Percentiles rank a stretch among this genome's conserved stretches.
These are phyloP conservation scores for Xylaria sp. DNA, from an alignment of 2,329 filamentous ascomycete species.

Conservation along the genomic window DNA sequence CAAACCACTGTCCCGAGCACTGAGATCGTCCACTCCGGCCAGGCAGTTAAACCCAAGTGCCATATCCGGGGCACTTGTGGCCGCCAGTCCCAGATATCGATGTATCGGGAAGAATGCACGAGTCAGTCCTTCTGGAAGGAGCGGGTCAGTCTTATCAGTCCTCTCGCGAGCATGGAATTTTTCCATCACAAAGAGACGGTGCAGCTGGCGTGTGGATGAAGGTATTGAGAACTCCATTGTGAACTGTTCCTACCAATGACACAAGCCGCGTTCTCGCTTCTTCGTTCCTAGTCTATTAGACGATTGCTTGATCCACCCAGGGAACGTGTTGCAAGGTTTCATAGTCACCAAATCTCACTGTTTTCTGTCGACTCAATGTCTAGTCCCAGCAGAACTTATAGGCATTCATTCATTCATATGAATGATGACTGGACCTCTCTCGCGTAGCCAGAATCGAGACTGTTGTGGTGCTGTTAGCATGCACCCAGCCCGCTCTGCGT, in stretches of 20 bases:
- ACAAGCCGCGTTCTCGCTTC: slow-evolving; percentile 52
- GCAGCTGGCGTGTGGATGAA: slow-evolving; percentile 51
- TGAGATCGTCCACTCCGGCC: slow-evolving; percentile 39
- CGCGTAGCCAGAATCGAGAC: slow-evolving; percentile 49
- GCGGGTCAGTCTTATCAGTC: too few species aligned
- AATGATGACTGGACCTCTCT: slow-evolving; percentile 52
- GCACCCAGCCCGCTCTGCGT: not conserved
- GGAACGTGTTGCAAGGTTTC: not conserved
- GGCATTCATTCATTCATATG: too few species aligned
- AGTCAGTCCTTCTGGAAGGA: slow-evolving; percentile 46
- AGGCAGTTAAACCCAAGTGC: slow-evolving; percentile 43
- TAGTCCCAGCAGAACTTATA: too few species aligned
- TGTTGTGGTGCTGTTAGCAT: slow-evolving; percentile 18
- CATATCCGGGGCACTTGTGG: slow-evolving; percentile 42
- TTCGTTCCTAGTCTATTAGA: not conserved
- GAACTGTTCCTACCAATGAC: slow-evolving; percentile 50
- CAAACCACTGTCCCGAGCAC: not conserved
- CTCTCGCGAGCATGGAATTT: too few species aligned
- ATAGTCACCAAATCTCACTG: not conserved
- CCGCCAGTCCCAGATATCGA: slow-evolving; percentile 45
- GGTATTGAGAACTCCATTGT: slow-evolving; percentile 48
- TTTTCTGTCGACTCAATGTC: not conserved
- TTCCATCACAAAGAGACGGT: too few species aligned
- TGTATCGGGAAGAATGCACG: slow-evolving; percentile 40
- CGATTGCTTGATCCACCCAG: not conserved